Evolutionary conservation across 2,329 filamentous ascomycete species (phyloP).

Genomic region (Calonectria naviculata): DNA sequence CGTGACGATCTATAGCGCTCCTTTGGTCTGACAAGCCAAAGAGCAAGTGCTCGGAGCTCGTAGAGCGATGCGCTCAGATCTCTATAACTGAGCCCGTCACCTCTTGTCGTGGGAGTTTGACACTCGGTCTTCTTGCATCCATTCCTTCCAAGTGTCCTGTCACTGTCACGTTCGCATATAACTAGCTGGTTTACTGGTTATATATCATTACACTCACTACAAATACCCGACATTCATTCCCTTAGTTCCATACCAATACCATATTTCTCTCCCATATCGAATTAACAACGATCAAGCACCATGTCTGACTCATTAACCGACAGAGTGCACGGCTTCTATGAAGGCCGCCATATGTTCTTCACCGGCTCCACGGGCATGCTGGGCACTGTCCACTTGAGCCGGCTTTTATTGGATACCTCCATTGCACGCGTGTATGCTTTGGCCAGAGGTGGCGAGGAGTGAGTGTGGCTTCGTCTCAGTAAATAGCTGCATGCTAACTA

Average conservation of each 20-base stretch:
- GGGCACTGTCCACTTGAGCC: not conserved
- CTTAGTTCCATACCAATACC: not conserved
- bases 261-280: not conserved
- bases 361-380: not conserved
- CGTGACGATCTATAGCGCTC: not conserved
- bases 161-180: too few relatives aligned
- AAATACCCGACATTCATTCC: not conserved
- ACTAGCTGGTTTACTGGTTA: not conserved
- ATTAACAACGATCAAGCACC: not conserved
- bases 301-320: not conserved
- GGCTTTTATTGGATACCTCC: not conserved
- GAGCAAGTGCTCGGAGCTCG: not conserved
- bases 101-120: not conserved
- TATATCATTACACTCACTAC: not conserved
- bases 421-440: not conserved
- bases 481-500: not conserved
- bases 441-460: not conserved
- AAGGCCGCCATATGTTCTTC: not conserved
- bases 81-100: not conserved
- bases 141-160: not conserved
- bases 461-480: not conserved
- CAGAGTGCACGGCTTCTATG: not conserved
- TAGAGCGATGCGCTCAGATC: not conserved
- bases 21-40: not conserved
- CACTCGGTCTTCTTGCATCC: not conserved